A percentile compares a stretch with the other conserved stretches of the same genome.
These are phyloP conservation scores for Cadophora sp. DNA, from an alignment of 2,329 filamentous ascomycete genomes.

Conservation along the genomic window DNA sequence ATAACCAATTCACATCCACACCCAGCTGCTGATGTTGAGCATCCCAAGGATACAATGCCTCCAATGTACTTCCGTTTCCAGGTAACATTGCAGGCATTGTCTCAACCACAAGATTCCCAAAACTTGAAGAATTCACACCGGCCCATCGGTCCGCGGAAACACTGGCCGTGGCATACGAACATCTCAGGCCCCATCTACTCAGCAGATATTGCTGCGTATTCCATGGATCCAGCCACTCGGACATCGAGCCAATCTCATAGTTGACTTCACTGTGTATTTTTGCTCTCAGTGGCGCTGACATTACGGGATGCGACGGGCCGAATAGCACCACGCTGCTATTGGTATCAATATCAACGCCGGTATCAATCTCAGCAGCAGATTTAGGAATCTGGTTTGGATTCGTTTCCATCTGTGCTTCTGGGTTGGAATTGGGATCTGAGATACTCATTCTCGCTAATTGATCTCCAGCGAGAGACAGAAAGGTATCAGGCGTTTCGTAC, in stretches of 20 bases:
- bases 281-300: constrained; percentile 1
- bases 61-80: neutral
- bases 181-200: constrained; percentile 13
- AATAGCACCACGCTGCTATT: constrained; percentile 3
- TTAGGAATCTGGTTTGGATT: neutral
- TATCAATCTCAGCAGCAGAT: neutral
- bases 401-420: neutral
- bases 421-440: neutral
- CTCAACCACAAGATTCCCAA: neutral
- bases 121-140: neutral
- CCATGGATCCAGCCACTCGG: constrained; percentile 21
- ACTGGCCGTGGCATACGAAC: neutral
- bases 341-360: too few species aligned
- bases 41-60: neutral
- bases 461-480: neutral
- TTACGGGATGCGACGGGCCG: constrained; percentile 8
- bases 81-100: neutral
- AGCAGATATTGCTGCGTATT: constrained; percentile 17
- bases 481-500: neutral
- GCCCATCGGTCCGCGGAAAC: neutral
- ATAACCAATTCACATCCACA: neutral
- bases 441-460: constrained; percentile 8
- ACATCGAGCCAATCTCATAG: constrained; percentile 10
- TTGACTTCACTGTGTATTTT: constrained; percentile 14
- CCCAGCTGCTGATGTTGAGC: neutral